Evolutionary conservation across 208 protist genomes (phyloP).

Genomic region (Porcisia hertigi): DNA sequence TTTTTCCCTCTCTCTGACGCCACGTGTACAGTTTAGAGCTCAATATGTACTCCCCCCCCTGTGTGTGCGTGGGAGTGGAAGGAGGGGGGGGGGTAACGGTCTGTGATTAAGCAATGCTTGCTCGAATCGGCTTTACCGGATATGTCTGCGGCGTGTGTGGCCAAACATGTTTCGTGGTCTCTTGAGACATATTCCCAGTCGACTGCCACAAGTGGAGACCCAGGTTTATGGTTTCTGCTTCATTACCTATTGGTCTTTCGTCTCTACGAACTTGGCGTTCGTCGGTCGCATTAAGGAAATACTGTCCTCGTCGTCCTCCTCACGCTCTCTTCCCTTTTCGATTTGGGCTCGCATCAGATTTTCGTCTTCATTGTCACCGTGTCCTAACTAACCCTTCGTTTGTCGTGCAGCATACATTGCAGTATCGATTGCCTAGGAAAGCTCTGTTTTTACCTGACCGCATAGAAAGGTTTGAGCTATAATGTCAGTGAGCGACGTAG

Average conservation of each 20-base stretch:
- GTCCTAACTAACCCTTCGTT: not conserved
- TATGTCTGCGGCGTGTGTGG: not conserved
- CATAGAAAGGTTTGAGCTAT: not conserved
- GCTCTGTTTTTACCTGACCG: not conserved
- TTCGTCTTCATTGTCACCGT: not conserved
- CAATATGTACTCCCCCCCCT: no score
- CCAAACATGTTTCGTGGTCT: not conserved
- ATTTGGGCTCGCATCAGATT: not conserved
- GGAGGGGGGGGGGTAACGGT: no score
- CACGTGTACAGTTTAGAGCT: no score
- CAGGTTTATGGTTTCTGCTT: not conserved
- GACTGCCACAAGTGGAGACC: not conserved
- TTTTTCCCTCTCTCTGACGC: no score
- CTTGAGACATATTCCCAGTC: not conserved
- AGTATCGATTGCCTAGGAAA: not conserved
- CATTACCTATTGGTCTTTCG: not conserved
- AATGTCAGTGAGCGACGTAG: conserved; percentile 14
- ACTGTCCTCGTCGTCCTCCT: not conserved
- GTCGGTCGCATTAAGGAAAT: no score
- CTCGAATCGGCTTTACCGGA: not conserved
- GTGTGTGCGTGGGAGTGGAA: no score
- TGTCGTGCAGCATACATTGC: not conserved
- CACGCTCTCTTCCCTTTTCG: not conserved
- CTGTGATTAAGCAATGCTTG: no score
- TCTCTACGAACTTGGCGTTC: not conserved